phyloP scores from a whole-genome alignment of 768 basidiomycete species.

The Lyophyllum atratum region DNA sequence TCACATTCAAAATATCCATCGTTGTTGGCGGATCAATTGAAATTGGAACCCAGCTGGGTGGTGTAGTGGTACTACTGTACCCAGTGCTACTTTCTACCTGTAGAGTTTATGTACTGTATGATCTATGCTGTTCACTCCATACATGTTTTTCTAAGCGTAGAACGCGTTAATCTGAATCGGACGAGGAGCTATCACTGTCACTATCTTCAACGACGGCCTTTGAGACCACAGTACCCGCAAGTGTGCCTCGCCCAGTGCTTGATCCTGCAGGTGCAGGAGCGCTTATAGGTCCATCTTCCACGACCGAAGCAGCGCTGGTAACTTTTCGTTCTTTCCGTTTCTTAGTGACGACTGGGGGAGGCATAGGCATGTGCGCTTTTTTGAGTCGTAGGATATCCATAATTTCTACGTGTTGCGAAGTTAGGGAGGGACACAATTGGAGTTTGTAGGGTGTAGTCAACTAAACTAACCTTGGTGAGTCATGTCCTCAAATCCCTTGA shows the following conservation, averaged over 20 bases:
- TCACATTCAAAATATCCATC: too few relatives aligned
- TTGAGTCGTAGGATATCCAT: conserved; percentile 80
- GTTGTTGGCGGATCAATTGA: too few relatives aligned
- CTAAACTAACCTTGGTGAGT: conserved; percentile 64
- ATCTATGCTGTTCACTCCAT: neutral
- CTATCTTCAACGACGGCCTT: conserved; percentile 11
- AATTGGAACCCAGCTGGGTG: too few relatives aligned
- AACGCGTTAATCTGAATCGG: conserved; percentile 12
- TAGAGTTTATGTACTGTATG: too few relatives aligned
- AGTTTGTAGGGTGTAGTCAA: neutral
- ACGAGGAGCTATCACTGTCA: conserved; percentile 17
- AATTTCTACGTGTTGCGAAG: conserved; percentile 52
- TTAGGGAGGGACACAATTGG: conserved; percentile 1
- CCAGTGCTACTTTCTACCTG: too few relatives aligned
- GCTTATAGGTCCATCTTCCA: conserved; percentile 30
- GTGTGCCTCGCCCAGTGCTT: conserved; percentile 32
- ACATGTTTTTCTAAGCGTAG: neutral
- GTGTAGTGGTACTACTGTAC: too few relatives aligned
- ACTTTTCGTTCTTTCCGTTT: conserved; percentile 52
- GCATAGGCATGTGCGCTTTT: conserved; percentile 58
- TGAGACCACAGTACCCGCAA: conserved; percentile 5
- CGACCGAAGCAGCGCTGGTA: conserved; percentile 50
- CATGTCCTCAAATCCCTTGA: conserved; percentile 82
- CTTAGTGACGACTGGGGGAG: conserved; percentile 24
- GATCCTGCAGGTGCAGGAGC: conserved; percentile 27